These are phyloP conservation scores for Tetraselmis striata DNA, from an alignment of 139 green algal species.

Conservation along the genomic window DNA sequence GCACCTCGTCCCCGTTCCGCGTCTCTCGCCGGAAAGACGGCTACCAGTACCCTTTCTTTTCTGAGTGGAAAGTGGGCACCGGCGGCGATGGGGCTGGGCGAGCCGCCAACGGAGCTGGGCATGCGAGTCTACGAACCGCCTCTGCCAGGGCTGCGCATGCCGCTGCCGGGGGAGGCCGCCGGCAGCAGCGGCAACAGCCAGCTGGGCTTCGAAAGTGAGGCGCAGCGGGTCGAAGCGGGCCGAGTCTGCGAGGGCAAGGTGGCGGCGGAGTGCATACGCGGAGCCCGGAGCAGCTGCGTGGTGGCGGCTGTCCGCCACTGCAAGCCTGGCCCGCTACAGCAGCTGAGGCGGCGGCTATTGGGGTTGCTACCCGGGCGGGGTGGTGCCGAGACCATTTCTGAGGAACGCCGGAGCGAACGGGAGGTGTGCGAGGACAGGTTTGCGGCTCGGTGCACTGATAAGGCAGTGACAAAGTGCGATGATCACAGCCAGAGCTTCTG, in stretches of 20 bases:
- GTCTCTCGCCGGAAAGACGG: too few species aligned
- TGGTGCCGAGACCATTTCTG: background rate
- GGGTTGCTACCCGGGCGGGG: background rate
- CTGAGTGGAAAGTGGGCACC: too few species aligned
- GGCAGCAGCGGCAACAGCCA: background rate
- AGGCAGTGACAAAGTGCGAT: background rate
- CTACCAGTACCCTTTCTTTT: too few species aligned
- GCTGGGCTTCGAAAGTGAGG: background rate
- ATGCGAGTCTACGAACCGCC: background rate
- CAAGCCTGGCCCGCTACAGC: background rate
- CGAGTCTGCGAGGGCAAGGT: background rate
- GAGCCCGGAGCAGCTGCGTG: background rate
- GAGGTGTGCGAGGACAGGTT: background rate
- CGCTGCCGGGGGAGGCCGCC: background rate
- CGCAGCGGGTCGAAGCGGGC: background rate
- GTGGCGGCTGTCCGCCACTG: background rate
- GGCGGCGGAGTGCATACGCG: background rate
- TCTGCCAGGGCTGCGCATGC: background rate
- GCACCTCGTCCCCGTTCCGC: too few species aligned
- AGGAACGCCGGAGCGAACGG: background rate
- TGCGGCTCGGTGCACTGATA: background rate
- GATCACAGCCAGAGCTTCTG: background rate
- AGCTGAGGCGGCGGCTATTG: background rate
- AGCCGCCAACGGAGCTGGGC: background rate
- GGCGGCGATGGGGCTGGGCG: too few species aligned